A percentile compares a stretch with the other conserved stretches of the same genome.
Evolutionary conservation across 345 rosid genomes (phyloP).

Genomic region (Sisymbrium altissimum): DNA sequence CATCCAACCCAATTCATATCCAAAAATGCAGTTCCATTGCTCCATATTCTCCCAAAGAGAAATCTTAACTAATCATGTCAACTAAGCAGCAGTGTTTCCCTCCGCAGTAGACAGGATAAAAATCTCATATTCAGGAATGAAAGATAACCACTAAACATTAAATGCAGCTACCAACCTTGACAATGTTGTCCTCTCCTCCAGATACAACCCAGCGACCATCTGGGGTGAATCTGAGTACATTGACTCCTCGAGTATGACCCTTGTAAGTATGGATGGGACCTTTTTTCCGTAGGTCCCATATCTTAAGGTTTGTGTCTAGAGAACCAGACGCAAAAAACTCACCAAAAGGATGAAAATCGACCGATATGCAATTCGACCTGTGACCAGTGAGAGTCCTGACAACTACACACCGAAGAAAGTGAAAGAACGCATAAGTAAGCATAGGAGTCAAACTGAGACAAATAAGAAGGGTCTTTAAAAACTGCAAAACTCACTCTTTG

Average conservation of each 20-base stretch:
- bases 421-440: conserved; percentile 10
- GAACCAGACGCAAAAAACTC: conserved; percentile 99
- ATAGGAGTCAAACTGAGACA: neutral
- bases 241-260: conserved; percentile 98
- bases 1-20: neutral
- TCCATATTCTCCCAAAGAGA: neutral
- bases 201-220: conserved; percentile 99
- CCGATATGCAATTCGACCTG: conserved; percentile 92
- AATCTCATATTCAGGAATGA: neutral
- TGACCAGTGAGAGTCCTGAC: conserved; percentile 95
- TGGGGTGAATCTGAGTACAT: conserved; percentile 94
- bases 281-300: conserved; percentile 97
- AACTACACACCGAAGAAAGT: conserved; percentile 46
- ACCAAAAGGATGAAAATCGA: conserved; percentile 98
- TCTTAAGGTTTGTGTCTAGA: conserved; percentile 93
- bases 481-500: conserved; percentile 68
- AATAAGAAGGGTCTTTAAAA: neutral
- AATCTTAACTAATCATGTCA: neutral
- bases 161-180: conserved; percentile 57
- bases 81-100: neutral
- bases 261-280: conserved; percentile 98
- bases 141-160: neutral
- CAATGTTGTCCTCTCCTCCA: conserved; percentile 94
- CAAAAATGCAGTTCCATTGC: neutral
- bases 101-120: neutral